These are phyloP conservation scores for Blastocrithidia nonstop DNA, from an alignment of 208 protist genomes.

Conservation along the genomic window DNA sequence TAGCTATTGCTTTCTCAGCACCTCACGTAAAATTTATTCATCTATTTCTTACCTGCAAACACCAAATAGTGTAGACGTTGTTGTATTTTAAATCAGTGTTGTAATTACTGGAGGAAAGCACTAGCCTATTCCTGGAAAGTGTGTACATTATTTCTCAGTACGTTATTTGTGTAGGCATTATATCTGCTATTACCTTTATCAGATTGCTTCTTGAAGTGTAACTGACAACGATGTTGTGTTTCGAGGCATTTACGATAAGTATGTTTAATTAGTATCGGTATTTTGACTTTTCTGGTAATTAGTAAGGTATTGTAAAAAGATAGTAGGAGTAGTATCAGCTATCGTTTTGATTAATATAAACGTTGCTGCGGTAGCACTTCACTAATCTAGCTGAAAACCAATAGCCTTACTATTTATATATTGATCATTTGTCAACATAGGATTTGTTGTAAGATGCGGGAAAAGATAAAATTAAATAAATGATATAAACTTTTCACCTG, in stretches of 20 bases:
- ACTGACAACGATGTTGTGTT: background rate
- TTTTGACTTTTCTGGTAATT: background rate
- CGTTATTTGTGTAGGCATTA: conserved; percentile 1
- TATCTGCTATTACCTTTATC: background rate
- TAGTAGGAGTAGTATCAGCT: conserved; percentile 4
- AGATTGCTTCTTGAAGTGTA: background rate
- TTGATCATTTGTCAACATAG: conserved; percentile 19
- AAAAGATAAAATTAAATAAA: conserved; percentile 33
- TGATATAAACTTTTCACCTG: conserved; percentile 7
- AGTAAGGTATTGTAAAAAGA: conserved; percentile 4
- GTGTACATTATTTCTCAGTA: no score
- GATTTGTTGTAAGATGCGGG: conserved; percentile 18
- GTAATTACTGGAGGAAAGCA: no score
- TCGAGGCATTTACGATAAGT: no score
- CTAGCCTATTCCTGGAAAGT: no score
- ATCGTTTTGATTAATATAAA: conserved; percentile 27
- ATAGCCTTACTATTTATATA: conserved; percentile 10
- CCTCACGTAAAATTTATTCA: no score
- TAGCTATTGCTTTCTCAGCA: no score
- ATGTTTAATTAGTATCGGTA: no score
- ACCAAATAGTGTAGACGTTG: no score
- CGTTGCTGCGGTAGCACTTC: conserved; percentile 35
- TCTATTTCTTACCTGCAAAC: no score
- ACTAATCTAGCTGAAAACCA: conserved; percentile 14
- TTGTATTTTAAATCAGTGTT: no score